Percentiles rank a stretch among this genome's conserved stretches.
Conservation (phyloP, 192 early-diverging fungal species). For the Powellomyces hirtus region DNA sequence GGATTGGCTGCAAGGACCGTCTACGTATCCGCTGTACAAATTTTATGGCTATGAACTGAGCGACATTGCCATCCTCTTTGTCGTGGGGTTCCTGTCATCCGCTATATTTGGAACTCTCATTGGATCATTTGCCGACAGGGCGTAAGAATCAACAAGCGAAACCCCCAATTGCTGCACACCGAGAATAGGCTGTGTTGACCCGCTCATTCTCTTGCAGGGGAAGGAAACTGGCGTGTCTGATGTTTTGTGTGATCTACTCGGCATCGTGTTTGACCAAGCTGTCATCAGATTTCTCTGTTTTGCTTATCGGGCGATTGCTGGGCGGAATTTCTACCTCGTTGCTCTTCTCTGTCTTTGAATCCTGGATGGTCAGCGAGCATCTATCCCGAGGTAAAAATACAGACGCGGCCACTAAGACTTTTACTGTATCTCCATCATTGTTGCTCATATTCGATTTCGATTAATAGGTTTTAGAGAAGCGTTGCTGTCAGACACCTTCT, state of each 20-base stretch:
- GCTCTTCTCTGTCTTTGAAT: constrained; percentile 49
- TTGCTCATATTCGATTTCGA: background rate
- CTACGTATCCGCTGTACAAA: constrained; percentile 66
- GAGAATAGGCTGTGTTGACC: too few relatives aligned
- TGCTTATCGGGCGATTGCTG: constrained; percentile 43
- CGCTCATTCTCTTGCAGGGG: constrained; percentile 25
- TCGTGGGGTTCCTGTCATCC: constrained; percentile 69
- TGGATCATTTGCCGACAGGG: constrained; percentile 67
- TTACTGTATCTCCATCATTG: too few relatives aligned
- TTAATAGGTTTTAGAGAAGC: constrained; percentile 54
- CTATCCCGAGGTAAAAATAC: constrained; percentile 19
- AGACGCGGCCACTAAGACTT: background rate
- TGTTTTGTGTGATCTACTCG: constrained; percentile 38
- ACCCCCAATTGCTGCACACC: too few relatives aligned
- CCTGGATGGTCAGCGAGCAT: constrained; percentile 51
- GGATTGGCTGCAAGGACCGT: constrained; percentile 50
- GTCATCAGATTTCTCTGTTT: constrained; percentile 24
- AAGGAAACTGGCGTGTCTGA: constrained; percentile 33
- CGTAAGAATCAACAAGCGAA: constrained; percentile 43
- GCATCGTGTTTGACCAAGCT: constrained; percentile 43
- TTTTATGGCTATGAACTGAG: constrained; percentile 54
- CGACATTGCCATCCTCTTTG: constrained; percentile 66
- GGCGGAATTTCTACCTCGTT: constrained; percentile 51
- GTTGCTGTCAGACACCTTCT: constrained; percentile 62
- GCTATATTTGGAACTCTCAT: constrained; percentile 70